phyloP scores from a whole-genome alignment of 208 protist species.

The Leishmania amazonensis region DNA sequence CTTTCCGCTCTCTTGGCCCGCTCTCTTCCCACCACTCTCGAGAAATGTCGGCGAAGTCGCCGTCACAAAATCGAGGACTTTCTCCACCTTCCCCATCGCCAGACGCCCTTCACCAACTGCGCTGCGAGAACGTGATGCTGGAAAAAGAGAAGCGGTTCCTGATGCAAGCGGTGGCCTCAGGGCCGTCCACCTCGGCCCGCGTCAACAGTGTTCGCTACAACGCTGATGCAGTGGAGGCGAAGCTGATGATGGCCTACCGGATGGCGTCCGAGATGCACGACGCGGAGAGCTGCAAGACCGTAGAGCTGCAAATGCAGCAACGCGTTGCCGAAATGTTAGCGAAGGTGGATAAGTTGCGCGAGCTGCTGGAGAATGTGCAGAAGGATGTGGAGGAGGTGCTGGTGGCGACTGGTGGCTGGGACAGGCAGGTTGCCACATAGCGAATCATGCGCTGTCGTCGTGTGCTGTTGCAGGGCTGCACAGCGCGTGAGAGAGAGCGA shows the following conservation, averaged over 20 bases:
- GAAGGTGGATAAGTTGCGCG: conserved; percentile 38
- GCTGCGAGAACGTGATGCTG: conserved; percentile 54
- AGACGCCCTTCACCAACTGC: conserved; percentile 37
- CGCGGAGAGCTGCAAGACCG: conserved; percentile 20
- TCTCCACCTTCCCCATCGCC: neutral
- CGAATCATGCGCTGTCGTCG: neutral
- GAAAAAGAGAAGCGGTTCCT: conserved; percentile 51
- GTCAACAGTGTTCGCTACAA: conserved; percentile 51
- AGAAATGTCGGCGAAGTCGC: neutral
- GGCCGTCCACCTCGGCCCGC: conserved; percentile 43
- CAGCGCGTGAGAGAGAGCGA: neutral
- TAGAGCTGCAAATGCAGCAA: conserved; percentile 43
- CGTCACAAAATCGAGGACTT: neutral
- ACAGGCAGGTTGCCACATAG: no score
- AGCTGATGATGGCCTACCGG: conserved; percentile 52
- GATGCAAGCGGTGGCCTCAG: conserved; percentile 33
- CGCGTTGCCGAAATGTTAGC: conserved; percentile 22
- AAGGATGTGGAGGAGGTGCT: conserved; percentile 47
- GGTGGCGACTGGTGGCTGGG: conserved; percentile 23
- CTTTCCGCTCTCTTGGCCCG: neutral
- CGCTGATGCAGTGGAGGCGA: conserved; percentile 41
- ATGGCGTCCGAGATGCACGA: conserved; percentile 41
- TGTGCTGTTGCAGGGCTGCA: neutral
- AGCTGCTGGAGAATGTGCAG: conserved; percentile 47
- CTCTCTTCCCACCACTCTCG: neutral